phyloP scores from a whole-genome alignment of 345 rosid species.

The Chamaenerion angustifolium region DNA sequence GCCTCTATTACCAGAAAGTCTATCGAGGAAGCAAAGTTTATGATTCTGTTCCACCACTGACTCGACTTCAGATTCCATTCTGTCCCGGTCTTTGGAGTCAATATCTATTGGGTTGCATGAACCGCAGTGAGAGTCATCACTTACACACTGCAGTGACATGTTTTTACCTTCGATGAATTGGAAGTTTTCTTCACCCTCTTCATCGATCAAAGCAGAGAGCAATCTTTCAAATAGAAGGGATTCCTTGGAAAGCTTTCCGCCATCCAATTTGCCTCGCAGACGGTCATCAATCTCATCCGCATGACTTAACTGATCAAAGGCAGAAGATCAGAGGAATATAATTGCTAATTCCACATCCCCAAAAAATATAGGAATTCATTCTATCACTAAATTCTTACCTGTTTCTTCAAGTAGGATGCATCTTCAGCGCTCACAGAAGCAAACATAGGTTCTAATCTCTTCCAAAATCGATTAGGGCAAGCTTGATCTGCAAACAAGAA shows the following conservation, averaged over 20 bases:
- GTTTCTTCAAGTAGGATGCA: constrained; percentile 54
- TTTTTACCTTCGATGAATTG: constrained; percentile 52
- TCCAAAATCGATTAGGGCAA: constrained; percentile 70
- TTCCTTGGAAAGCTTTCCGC: constrained; percentile 43
- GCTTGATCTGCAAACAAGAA: constrained; percentile 39
- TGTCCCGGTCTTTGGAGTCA: constrained; percentile 74
- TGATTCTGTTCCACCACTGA: constrained; percentile 58
- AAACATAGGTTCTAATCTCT: constrained; percentile 71
- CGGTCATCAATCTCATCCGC: constrained; percentile 63
- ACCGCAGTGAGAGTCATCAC: constrained; percentile 97
- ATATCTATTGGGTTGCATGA: constrained; percentile 78
- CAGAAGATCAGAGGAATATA: constrained; percentile 10
- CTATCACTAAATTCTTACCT: constrained; percentile 30
- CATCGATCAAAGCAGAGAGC: constrained; percentile 88
- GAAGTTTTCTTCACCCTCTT: constrained; percentile 65
- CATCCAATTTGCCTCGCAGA: constrained; percentile 31
- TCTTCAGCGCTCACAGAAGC: constrained; percentile 50
- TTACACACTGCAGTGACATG: constrained; percentile 63
- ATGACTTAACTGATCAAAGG: constrained; percentile 40
- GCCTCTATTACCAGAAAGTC: constrained; percentile 60
- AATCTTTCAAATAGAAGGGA: constrained; percentile 74
- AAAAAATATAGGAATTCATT: constrained; percentile 7
- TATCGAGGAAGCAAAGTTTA: constrained; percentile 46
- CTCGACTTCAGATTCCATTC: constrained; percentile 88
- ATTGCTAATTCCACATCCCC: constrained; percentile 1